Evolutionary conservation across 441 rosid genomes (phyloP).

Genomic region (Metrosideros polymorpha): DNA sequence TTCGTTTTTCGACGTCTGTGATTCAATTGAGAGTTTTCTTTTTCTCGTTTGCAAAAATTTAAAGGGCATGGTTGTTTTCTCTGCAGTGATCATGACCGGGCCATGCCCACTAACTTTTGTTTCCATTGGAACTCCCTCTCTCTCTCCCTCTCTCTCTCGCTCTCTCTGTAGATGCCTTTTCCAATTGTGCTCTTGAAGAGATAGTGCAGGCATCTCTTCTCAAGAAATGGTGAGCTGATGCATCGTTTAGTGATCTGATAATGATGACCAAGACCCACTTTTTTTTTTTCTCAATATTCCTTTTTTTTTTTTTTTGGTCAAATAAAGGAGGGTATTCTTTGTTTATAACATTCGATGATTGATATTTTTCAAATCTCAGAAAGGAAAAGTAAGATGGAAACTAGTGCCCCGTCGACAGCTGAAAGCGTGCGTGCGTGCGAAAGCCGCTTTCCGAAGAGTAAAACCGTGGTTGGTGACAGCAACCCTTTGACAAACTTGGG

Average conservation of each 20-base stretch:
- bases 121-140: slow-evolving; percentile 8
- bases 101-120: slow-evolving; percentile 26
- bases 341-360: not conserved
- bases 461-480: slow-evolving; percentile 13
- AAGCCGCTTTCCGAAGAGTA: slow-evolving; percentile 1
- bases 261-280: slow-evolving; percentile 14
- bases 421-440: not conserved
- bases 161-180: not conserved
- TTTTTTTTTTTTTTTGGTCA: not conserved
- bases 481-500: slow-evolving; percentile 23
- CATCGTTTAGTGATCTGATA: slow-evolving; percentile 5
- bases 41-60: not conserved
- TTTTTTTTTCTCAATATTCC: not conserved
- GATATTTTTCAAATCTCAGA: not conserved
- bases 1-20: not conserved
- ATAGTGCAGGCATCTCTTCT: not conserved
- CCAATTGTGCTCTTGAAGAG: not conserved
- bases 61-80: not conserved
- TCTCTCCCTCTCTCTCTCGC: not conserved
- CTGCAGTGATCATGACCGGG: slow-evolving; percentile 19
- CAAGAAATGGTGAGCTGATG: slow-evolving; percentile 10
- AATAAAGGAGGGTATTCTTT: not conserved
- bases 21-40: not conserved
- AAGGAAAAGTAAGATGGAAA: not conserved
- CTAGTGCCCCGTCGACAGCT: slow-evolving; percentile 1